Evolutionary conservation across 2,329 filamentous ascomycete species (phyloP).

Genomic region (Arthrobotrys megalospora): DNA sequence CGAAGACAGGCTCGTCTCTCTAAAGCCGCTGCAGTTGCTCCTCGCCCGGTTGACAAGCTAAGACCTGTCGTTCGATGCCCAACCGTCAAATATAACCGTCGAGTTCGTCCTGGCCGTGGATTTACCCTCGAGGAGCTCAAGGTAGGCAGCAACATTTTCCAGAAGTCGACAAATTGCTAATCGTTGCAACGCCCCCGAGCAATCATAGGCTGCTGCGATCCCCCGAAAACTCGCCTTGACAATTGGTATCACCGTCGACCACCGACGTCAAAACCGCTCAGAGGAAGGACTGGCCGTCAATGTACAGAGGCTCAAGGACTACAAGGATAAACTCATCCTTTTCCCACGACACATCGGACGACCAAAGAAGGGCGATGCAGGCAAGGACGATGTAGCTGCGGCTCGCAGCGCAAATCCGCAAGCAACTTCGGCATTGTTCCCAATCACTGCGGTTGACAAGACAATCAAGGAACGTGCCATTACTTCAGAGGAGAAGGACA

Average conservation of each 20-base stretch:
- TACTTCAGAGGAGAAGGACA: slow-evolving; percentile 81
- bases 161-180: slow-evolving; percentile 29
- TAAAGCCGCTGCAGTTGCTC: slow-evolving; percentile 95
- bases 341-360: slow-evolving; percentile 96
- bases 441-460: slow-evolving; percentile 71
- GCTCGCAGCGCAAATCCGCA: slow-evolving; percentile 73
- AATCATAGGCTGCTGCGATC: slow-evolving; percentile 71
- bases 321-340: slow-evolving; percentile 95
- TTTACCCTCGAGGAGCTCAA: slow-evolving; percentile 98
- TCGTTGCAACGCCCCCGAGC: neutral
- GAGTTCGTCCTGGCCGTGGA: slow-evolving; percentile 94
- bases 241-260: slow-evolving; percentile 97
- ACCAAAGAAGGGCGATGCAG: slow-evolving; percentile 90
- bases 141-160: slow-evolving; percentile 71
- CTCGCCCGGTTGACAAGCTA: slow-evolving; percentile 96
- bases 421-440: slow-evolving; percentile 71
- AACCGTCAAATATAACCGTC: slow-evolving; percentile 99
- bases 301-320: slow-evolving; percentile 97
- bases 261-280: slow-evolving; percentile 95
- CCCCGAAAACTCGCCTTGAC: slow-evolving; percentile 93
- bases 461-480: slow-evolving; percentile 73
- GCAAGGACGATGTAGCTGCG: slow-evolving; percentile 84
- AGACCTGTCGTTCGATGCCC: slow-evolving; percentile 97
- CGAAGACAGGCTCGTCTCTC: slow-evolving; percentile 90
- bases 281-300: slow-evolving; percentile 95